Conservation (phyloP, 306 rosid species). For the Fagus sylvatica region DNA sequence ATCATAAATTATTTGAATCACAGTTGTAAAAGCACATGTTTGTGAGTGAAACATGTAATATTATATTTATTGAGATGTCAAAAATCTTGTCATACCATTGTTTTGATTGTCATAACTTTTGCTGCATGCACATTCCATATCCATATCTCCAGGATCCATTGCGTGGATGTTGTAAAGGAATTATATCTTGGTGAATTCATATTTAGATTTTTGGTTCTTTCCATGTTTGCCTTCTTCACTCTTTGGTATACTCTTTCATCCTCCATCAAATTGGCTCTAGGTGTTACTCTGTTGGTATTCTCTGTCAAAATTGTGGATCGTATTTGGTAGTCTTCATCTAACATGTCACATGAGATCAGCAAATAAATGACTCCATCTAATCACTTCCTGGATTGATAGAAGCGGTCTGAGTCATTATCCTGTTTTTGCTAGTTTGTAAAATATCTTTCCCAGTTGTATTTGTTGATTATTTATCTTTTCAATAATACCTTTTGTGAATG, state of each 20-base stretch:
- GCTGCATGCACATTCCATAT: not conserved
- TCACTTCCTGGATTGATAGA: not conserved
- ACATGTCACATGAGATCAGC: not conserved
- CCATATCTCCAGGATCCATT: not conserved
- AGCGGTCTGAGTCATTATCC: not conserved
- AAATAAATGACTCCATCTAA: not conserved
- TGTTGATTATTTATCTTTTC: conserved; percentile 5
- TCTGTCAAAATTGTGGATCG: not conserved
- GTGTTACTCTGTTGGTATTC: not conserved
- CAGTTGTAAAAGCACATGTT: not conserved
- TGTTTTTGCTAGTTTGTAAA: not conserved
- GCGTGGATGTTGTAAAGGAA: not conserved
- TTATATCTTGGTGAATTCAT: not conserved
- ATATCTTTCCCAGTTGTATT: not conserved
- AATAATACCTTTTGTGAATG: not conserved
- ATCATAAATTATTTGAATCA: not conserved
- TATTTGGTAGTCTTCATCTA: not conserved
- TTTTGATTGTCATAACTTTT: not conserved
- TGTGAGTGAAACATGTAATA: not conserved
- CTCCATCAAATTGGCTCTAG: not conserved
- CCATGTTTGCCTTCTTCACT: not conserved
- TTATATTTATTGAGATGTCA: not conserved
- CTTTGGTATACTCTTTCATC: not conserved
- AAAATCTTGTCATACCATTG: not conserved
- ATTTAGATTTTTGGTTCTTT: not conserved